phyloP scores from a whole-genome alignment of 768 basidiomycete species.

The Tylopilus cervinicoccineus region DNA sequence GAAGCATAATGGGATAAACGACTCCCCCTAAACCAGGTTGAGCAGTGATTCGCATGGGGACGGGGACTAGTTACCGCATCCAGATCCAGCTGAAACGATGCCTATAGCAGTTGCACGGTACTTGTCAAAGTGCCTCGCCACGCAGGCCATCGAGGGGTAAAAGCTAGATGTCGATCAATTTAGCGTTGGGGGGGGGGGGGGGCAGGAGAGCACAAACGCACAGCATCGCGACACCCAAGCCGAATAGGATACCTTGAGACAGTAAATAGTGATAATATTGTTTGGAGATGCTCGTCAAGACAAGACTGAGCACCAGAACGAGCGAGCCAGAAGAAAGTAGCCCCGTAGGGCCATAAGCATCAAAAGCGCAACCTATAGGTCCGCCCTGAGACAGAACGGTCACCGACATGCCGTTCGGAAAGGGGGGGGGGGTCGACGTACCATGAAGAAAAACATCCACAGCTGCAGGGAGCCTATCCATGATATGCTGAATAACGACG shows the following conservation, averaged over 20 bases:
- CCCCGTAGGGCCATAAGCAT: slow-evolving; percentile 53
- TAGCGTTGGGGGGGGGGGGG: background rate
- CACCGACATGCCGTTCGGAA: background rate
- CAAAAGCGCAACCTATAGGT: slow-evolving; percentile 56
- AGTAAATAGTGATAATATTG: slow-evolving; percentile 60
- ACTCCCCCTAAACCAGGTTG: slow-evolving; percentile 50
- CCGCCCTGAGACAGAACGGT: slow-evolving; percentile 44
- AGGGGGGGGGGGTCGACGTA: slow-evolving; percentile 29
- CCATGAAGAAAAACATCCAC: slow-evolving; percentile 67
- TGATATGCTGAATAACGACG: slow-evolving; percentile 54
- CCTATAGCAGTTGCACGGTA: slow-evolving; percentile 72
- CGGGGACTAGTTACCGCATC: slow-evolving; percentile 41
- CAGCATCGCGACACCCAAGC: slow-evolving; percentile 62
- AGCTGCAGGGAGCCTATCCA: slow-evolving; percentile 72
- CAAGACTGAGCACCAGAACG: slow-evolving; percentile 47
- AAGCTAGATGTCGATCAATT: slow-evolving; percentile 41
- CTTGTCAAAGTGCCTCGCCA: slow-evolving; percentile 61
- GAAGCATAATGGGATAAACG: slow-evolving; percentile 63
- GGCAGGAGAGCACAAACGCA: slow-evolving; percentile 31
- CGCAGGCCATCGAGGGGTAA: slow-evolving; percentile 63
- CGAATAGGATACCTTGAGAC: slow-evolving; percentile 61
- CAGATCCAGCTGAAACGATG: slow-evolving; percentile 66
- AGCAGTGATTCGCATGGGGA: slow-evolving; percentile 19
- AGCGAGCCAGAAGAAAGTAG: slow-evolving; percentile 51
- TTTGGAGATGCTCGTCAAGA: slow-evolving; percentile 55